These are phyloP conservation scores for Triticum turgidum DNA, from an alignment of 176 grass and related monocot genomes.

Conservation along the genomic window DNA sequence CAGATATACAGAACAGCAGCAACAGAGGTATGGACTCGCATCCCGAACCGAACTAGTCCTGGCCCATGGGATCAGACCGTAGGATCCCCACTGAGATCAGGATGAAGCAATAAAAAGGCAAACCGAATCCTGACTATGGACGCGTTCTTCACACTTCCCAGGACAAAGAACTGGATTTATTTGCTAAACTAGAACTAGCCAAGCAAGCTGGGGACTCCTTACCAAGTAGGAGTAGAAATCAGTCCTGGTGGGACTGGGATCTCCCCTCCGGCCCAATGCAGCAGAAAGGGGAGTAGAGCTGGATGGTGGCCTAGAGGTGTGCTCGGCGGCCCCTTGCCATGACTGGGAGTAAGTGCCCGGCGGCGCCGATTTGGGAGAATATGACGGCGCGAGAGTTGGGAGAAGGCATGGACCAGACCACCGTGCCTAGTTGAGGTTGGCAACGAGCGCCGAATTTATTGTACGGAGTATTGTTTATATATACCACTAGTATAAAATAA, in stretches of 20 bases:
- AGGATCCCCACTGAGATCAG: background rate
- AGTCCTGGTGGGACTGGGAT: background rate
- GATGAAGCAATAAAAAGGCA: background rate
- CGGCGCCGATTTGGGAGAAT: conserved; percentile 9
- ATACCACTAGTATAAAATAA: background rate
- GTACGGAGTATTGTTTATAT: background rate
- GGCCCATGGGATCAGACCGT: background rate
- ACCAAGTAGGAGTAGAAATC: background rate
- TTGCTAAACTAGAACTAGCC: background rate
- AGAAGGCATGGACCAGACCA: conserved; percentile 2
- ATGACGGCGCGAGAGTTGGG: background rate
- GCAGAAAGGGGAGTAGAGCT: background rate
- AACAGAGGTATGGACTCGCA: background rate
- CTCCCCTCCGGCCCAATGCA: background rate
- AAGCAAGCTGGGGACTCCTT: background rate
- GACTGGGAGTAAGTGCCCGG: background rate
- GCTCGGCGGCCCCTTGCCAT: background rate
- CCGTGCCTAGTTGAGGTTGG: background rate
- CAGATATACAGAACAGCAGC: background rate
- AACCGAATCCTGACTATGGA: background rate
- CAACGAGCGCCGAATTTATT: background rate
- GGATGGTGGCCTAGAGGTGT: background rate
- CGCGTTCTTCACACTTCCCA: background rate
- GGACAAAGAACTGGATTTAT: background rate
- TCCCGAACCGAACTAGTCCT: background rate